Evolutionary conservation across 148 eudicot genomes (phyloP).

Genomic region (Cornus florida): DNA sequence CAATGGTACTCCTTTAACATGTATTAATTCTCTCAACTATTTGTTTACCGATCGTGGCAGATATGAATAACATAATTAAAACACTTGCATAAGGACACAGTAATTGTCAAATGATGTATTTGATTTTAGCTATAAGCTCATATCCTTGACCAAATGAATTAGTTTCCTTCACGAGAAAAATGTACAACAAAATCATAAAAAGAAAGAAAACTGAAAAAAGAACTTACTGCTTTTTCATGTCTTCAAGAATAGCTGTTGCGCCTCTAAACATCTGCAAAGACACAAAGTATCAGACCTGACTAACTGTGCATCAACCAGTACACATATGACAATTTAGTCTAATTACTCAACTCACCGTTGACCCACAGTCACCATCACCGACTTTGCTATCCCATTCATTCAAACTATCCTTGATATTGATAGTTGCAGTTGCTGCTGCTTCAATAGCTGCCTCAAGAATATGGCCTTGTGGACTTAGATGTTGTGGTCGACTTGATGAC

Average conservation of each 20-base stretch:
- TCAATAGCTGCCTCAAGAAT: conserved; percentile 80
- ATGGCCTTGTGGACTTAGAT: conserved; percentile 58
- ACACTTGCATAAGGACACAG: not conserved
- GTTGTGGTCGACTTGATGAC: conserved; percentile 66
- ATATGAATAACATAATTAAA: not conserved
- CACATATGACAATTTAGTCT: conserved; percentile 1
- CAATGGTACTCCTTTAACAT: not conserved
- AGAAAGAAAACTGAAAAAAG: not conserved
- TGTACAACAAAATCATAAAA: conserved; percentile 1
- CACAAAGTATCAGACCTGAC: conserved; percentile 21
- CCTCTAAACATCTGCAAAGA: conserved; percentile 83
- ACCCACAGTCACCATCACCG: conserved; percentile 99
- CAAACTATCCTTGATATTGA: conserved; percentile 65
- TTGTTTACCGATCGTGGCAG: not conserved
- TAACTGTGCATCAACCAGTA: conserved; percentile 3
- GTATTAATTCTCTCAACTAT: no score
- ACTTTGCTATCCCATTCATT: conserved; percentile 98
- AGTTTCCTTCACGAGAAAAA: not conserved
- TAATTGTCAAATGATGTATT: not conserved
- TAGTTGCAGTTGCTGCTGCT: conserved; percentile 75
- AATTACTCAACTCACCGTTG: conserved; percentile 63
- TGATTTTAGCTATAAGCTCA: no score
- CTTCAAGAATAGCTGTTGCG: conserved; percentile 84
- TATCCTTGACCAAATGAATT: not conserved
- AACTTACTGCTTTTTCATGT: conserved; percentile 76